These are phyloP conservation scores for Aspergillus terreus DNA, from an alignment of 2,329 filamentous ascomycete species.

Conservation along the genomic window DNA sequence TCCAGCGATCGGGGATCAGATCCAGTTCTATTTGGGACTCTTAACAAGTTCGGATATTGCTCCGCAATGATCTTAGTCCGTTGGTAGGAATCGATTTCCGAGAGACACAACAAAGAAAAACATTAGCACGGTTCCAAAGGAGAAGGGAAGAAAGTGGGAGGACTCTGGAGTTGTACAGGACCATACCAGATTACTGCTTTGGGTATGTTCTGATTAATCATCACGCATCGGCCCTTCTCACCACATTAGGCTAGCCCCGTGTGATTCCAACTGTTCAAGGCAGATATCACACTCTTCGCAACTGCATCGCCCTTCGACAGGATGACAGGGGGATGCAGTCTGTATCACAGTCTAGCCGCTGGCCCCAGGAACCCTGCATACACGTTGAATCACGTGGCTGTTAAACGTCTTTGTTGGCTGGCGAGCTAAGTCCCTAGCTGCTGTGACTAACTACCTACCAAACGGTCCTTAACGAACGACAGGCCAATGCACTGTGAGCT, in stretches of 20 bases:
- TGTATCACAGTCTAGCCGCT: neutral
- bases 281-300: neutral
- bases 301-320: neutral
- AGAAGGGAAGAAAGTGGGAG: too few relatives aligned
- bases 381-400: neutral
- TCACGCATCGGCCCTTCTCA: neutral
- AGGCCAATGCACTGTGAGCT: neutral
- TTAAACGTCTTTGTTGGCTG: neutral
- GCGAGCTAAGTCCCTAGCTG: neutral
- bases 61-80: constrained; percentile 10
- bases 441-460: neutral
- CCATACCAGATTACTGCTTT: too few relatives aligned
- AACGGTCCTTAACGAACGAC: neutral
- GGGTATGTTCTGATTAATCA: too few relatives aligned
- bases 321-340: too few relatives aligned
- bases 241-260: neutral
- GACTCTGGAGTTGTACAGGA: too few relatives aligned
- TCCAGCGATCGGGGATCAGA: neutral
- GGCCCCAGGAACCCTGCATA: neutral
- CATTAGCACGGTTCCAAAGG: too few relatives aligned
- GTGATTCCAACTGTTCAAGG: neutral
- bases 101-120: too few relatives aligned
- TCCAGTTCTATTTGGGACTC: constrained; percentile 8
- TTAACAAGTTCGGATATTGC: constrained; percentile 9
- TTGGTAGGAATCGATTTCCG: too few relatives aligned